Conservation (phyloP, 2,329 filamentous ascomycete species). For the Mariannaea elegans region DNA sequence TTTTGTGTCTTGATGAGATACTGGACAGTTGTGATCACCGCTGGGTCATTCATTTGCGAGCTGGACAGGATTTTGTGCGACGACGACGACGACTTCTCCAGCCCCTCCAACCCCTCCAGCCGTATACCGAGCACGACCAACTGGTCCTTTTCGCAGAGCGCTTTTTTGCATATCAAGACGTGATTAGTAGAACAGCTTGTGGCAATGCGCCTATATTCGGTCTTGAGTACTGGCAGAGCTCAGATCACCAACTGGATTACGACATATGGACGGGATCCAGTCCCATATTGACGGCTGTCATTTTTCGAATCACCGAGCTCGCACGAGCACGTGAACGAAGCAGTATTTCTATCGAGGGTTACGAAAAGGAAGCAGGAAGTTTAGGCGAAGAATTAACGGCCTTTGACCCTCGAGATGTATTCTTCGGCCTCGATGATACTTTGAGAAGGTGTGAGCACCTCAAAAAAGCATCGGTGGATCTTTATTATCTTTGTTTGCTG, state of each 20-base stretch:
- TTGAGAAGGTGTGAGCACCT: constrained; percentile 41
- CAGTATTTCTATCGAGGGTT: neutral
- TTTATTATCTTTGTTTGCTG: constrained; percentile 57
- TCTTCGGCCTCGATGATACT: constrained; percentile 18
- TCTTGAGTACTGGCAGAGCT: constrained; percentile 54
- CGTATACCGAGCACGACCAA: neutral
- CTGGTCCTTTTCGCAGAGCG: constrained; percentile 48
- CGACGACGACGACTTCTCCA: constrained; percentile 42
- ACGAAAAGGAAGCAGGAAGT: constrained; percentile 3
- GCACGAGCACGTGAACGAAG: constrained; percentile 43
- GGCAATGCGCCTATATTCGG: constrained; percentile 57
- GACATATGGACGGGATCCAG: constrained; percentile 61
- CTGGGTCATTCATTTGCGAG: constrained; percentile 58
- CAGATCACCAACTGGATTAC: constrained; percentile 20
- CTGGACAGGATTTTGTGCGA: constrained; percentile 56
- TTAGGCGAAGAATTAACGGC: constrained; percentile 17
- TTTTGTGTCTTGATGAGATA: constrained; percentile 37
- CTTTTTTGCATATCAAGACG: constrained; percentile 61
- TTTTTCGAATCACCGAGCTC: constrained; percentile 58
- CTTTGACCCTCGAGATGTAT: neutral
- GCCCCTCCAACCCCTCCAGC: constrained; percentile 13
- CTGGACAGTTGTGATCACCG: constrained; percentile 36
- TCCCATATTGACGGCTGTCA: constrained; percentile 54
- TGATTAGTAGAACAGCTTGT: constrained; percentile 60
- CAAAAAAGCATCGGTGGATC: constrained; percentile 50